Evolutionary conservation across 2,329 filamentous ascomycete species (phyloP).

Genomic region (Drechslera avenae): DNA sequence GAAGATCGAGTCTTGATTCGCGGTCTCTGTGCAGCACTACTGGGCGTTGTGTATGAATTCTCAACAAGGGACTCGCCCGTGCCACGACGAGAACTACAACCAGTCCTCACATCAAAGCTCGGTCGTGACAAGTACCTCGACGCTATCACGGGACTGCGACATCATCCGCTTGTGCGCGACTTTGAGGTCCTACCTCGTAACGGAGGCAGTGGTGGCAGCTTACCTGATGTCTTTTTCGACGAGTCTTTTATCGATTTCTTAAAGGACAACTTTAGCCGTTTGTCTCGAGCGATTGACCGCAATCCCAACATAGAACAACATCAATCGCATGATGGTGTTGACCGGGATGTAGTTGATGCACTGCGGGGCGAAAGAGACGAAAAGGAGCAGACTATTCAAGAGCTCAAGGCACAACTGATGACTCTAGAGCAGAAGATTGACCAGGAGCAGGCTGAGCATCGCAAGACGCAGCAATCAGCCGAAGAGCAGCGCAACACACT

Average conservation of each 20-base stretch:
- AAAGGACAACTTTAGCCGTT: slow-evolving; percentile 91
- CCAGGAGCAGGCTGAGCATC: slow-evolving; percentile 75
- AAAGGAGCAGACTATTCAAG: slow-evolving; percentile 65
- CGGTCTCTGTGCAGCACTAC: slow-evolving; percentile 80
- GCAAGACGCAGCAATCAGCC: slow-evolving; percentile 61
- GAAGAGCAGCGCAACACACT: slow-evolving; percentile 58
- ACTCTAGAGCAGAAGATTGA: slow-evolving; percentile 63
- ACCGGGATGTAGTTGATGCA: slow-evolving; percentile 89
- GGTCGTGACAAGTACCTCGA: slow-evolving; percentile 88
- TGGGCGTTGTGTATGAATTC: slow-evolving; percentile 93
- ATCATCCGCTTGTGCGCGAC: slow-evolving; percentile 79
- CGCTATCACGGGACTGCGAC: slow-evolving; percentile 75
- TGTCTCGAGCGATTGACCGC: slow-evolving; percentile 84
- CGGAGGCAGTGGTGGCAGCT: slow-evolving; percentile 51
- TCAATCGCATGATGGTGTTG: slow-evolving; percentile 85
- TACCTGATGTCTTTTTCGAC: slow-evolving; percentile 86
- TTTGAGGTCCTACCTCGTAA: slow-evolving; percentile 85
- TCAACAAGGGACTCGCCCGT: slow-evolving; percentile 97
- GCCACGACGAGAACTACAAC: slow-evolving; percentile 77
- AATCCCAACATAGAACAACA: slow-evolving; percentile 88
- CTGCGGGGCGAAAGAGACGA: slow-evolving; percentile 78
- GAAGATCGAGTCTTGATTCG: slow-evolving; percentile 70
- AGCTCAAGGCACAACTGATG: slow-evolving; percentile 61
- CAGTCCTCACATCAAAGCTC: slow-evolving; percentile 75
- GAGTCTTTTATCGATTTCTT: slow-evolving; percentile 88